A percentile compares a stretch with the other conserved stretches of the same genome.
Evolutionary conservation across 208 protist genomes (phyloP).

Genomic region (Strigomonas culicis): DNA sequence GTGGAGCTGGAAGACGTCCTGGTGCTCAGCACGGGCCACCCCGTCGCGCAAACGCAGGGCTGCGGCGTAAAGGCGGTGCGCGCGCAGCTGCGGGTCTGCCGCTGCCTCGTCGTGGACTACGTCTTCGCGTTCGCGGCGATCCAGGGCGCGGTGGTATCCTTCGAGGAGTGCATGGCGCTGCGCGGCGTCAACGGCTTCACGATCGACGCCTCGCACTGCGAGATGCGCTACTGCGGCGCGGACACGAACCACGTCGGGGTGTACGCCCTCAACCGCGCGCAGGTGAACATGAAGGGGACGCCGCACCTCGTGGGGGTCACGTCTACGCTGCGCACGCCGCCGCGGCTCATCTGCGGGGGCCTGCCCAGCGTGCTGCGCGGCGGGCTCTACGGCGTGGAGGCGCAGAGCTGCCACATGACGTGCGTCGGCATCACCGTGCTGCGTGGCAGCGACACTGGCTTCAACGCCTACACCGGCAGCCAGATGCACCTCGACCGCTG

Average conservation of each 20-base stretch:
- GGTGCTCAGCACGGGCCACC: conserved; percentile 4
- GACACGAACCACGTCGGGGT: conserved; percentile 55
- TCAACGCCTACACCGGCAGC: conserved; percentile 56
- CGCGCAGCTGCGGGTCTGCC: conserved; percentile 22
- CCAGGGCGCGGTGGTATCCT: conserved; percentile 23
- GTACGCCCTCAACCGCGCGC: conserved; percentile 49
- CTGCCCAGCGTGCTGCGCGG: conserved; percentile 42
- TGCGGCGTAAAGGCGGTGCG: conserved; percentile 63
- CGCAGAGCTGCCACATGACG: conserved; percentile 33
- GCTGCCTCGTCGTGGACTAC: conserved; percentile 48
- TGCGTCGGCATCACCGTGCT: conserved; percentile 45
- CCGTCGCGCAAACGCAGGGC: not conserved
- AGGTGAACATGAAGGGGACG: conserved; percentile 20
- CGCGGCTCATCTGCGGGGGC: conserved; percentile 31
- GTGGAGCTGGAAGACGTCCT: conserved; percentile 46
- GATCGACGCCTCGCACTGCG: conserved; percentile 39
- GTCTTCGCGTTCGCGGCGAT: conserved; percentile 60
- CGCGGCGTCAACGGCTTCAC: conserved; percentile 72
- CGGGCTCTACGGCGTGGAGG: conserved; percentile 56
- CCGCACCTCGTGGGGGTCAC: conserved; percentile 39
- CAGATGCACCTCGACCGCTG: conserved; percentile 29
- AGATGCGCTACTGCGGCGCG: conserved; percentile 44
- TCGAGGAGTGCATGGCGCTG: conserved; percentile 46
- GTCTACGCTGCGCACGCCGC: conserved; percentile 18
- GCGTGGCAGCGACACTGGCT: conserved; percentile 47